phyloP scores from a whole-genome alignment of 2,329 filamentous ascomycete species.

The Clathrospora elynae region DNA sequence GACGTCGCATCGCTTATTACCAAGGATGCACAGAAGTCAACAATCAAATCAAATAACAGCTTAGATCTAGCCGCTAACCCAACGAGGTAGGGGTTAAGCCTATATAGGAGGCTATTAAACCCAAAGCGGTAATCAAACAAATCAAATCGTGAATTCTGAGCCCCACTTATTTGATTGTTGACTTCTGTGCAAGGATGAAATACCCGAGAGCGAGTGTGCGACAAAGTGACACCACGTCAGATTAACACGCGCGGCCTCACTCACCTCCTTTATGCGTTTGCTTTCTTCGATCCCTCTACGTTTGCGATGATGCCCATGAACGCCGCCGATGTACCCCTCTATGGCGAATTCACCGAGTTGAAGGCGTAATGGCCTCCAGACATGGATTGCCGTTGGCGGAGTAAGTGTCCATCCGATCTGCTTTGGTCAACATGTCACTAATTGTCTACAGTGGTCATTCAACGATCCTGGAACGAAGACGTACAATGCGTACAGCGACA shows the following conservation, averaged over 20 bases:
- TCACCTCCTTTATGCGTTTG: slow-evolving; percentile 44
- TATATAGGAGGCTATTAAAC: too few relatives aligned
- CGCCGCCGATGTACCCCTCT: slow-evolving; percentile 23
- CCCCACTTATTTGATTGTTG: too few relatives aligned
- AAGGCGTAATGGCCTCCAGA: slow-evolving; percentile 44
- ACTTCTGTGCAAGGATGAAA: background rate
- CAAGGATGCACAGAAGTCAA: slow-evolving; percentile 30
- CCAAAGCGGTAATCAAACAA: too few relatives aligned
- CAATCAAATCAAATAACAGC: slow-evolving; percentile 33
- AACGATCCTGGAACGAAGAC: slow-evolving; percentile 42
- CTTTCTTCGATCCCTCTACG: slow-evolving; percentile 23
- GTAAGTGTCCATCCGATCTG: background rate
- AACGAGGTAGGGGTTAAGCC: too few relatives aligned
- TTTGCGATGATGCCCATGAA: slow-evolving; percentile 33
- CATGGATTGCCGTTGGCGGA: slow-evolving; percentile 51
- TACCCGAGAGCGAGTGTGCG: slow-evolving; percentile 7
- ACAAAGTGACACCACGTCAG: slow-evolving; percentile 17
- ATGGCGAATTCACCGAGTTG: slow-evolving; percentile 38
- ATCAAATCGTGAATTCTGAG: too few relatives aligned
- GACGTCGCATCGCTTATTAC: slow-evolving; percentile 9
- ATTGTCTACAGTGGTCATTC: slow-evolving; percentile 41
- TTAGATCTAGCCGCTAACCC: too few relatives aligned
- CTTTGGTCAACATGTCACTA: background rate
- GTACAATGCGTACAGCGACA: slow-evolving; percentile 35
- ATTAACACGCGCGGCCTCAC: slow-evolving; percentile 43